Base-by-base conservation (phyloP, 2,329 filamentous ascomycete genomes). In the Pseudogymnoascus sp. region DNA sequence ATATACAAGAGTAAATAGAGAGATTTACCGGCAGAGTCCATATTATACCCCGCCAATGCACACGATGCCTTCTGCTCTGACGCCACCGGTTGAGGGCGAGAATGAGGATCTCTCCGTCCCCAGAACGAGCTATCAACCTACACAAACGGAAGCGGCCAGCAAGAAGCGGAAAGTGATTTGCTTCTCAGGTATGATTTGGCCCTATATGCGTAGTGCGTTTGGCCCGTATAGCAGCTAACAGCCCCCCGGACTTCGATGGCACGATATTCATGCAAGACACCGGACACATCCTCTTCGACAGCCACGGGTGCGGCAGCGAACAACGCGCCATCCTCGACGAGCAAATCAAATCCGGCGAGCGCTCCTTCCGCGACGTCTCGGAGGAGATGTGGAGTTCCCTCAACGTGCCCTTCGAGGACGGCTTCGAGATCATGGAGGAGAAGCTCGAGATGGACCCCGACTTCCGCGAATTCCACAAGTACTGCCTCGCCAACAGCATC, bases 211-310 rank as follows among this genome's bases (percentile, higher is more conserved):
- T 6, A 18, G 44, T 28, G 6, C 68, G 12, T 5, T 18, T 4
- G 68, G 14, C 16, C n/a, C 14, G 46, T 18, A 31, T 14, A 23
- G 25, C 25, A 31, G 25, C 63, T 42, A 59, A 64, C 12, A 25
- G 21, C 21, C 7, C 59, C 31, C 12, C 64, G 87, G 85, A 89
- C 73, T 89, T 89, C 68, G 86, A 89, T 72, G 86, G 86, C 66
- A 89, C 86, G 3, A 89, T 89, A 66, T 88, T 88, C 78, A 86
- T 87, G 80, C 84, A 88, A 78, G 84, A 88, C 68, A 88, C 84
- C 1, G 87, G 87, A 50, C 86, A 89, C 71, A 81, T 89, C 67
- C 82, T 89, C 60, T 87, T 89, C 74, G 85, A 89, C 71, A 79
- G 79, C 68, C 81, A 86, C 67, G 86, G 87, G 61, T 88, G 85